Base-by-base conservation (phyloP, 2,329 filamentous ascomycete species). In the Microsporum audouinii region DNA sequence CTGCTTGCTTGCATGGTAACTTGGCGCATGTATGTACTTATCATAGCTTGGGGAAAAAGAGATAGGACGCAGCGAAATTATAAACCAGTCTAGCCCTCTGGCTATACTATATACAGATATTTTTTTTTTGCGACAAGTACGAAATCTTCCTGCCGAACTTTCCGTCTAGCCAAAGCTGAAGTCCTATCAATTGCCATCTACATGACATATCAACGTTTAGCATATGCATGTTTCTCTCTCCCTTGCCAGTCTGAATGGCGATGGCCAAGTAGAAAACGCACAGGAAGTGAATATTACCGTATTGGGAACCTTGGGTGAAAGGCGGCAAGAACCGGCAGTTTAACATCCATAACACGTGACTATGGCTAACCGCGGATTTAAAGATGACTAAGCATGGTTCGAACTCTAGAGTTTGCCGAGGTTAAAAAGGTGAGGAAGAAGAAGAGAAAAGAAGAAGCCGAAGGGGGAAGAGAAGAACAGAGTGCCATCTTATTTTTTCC, bases 301-400 rank as follows among this genome's bases (percentile, higher is more conserved):
- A 31, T 51, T 33, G 14, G 45, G 45, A 51, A 14, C 4, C 7
- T 12, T 10, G 8, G 10, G 6, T 14, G 2, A 29, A 38, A 34
- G 17, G 51, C 51, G 51, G 51, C 51, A 55, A 55, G 14, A 55
- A 36, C 12, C 51, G 51, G 51, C 51, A 55, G 12, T 55, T 55
- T 55, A 17, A 55, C 51, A 55, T 14, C 43, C 43, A 27, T 8
- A 36, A 0, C 51, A 55, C 31, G 51, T 55, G 51, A 34, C 17
- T 10, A 27, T 8, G 51, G 51, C 14, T 55, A 55, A 7, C 6
- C n/a, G 6, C 51, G 51, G 51, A 8, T 3, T 36, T 53, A 1
- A 23, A 23, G 5, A 14, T 55, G 29, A 55, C n/a, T 38, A 55
- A 36, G 29, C 49, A 43, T 14, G 14, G 2, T 23, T 6, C 43